Conservation (phyloP, 768 basidiomycete genomes). For the Agaricus blazei region DNA sequence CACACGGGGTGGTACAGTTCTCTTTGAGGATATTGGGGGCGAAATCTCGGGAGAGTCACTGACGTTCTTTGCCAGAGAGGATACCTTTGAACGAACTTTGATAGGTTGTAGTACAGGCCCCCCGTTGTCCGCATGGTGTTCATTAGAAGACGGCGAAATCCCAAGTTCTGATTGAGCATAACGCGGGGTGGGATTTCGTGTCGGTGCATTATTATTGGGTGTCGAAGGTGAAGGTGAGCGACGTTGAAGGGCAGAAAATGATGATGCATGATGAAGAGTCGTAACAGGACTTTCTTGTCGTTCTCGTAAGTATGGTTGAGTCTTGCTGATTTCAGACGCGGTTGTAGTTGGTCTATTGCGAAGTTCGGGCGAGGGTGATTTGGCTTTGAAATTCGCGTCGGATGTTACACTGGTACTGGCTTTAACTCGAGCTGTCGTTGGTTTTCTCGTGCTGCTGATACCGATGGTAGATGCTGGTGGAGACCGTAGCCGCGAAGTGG, state of each 20-base stretch:
- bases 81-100: constrained; percentile 61
- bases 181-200: constrained; percentile 1
- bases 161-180: constrained; percentile 2
- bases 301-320: constrained; percentile 10
- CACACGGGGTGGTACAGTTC: constrained; percentile 22
- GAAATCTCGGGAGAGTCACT: constrained; percentile 16
- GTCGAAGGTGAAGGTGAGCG: constrained; percentile 9
- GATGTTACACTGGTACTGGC: constrained; percentile 15
- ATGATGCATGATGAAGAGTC: constrained; percentile 29
- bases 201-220: constrained; percentile 12
- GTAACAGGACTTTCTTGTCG: constrained; percentile 25
- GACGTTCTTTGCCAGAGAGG: constrained; percentile 37
- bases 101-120: constrained; percentile 22
- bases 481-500: constrained; percentile 28
- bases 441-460: constrained; percentile 11
- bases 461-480: constrained; percentile 25
- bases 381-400: constrained; percentile 26
- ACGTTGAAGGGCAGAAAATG: constrained; percentile 29
- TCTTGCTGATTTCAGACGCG: constrained; percentile 13
- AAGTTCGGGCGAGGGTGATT: constrained; percentile 23
- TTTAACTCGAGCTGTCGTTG: background rate
- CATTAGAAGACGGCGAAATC: background rate
- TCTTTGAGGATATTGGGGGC: constrained; percentile 11
- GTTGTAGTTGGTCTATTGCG: constrained; percentile 24
- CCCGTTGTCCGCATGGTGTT: constrained; percentile 11